A percentile compares a stretch with the other conserved stretches of the same genome.
Conservation (phyloP, 441 rosid species). For the Melianthus villosus region DNA sequence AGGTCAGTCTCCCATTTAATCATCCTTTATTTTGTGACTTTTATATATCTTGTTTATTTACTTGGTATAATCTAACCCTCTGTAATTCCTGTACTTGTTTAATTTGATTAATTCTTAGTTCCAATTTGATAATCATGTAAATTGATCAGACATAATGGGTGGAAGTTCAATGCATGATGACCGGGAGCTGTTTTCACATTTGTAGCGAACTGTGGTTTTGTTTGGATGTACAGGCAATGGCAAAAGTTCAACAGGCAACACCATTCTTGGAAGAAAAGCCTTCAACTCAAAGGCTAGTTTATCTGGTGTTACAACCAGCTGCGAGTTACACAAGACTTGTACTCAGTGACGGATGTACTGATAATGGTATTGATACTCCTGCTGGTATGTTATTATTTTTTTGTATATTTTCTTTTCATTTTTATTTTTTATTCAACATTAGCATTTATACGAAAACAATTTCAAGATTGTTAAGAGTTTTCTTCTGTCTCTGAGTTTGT, state of each 20-base stretch:
- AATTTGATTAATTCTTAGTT: too few species aligned
- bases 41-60: too few species aligned
- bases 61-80: too few species aligned
- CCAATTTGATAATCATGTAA: too few species aligned
- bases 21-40: too few species aligned
- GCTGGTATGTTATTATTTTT: constrained; percentile 7
- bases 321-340: constrained; percentile 36
- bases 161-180: constrained; percentile 61
- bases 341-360: constrained; percentile 34
- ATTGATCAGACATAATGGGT: too few species aligned
- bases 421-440: background rate
- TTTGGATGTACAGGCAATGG: constrained; percentile 91
- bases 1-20: too few species aligned
- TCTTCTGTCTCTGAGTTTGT: constrained; percentile 9
- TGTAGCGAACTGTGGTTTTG: constrained; percentile 40
- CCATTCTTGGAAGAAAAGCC: constrained; percentile 50
- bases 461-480: constrained; percentile 12
- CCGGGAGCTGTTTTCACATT: constrained; percentile 50
- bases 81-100: too few species aligned
- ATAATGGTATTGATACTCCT: constrained; percentile 17
- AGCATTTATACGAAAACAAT: background rate
- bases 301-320: constrained; percentile 48
- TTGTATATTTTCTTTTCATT: background rate
- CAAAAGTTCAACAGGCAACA: constrained; percentile 83
- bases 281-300: constrained; percentile 54